Conservation (phyloP, 23 red algal genomes). For the Rhodosorus marinus region DNA sequence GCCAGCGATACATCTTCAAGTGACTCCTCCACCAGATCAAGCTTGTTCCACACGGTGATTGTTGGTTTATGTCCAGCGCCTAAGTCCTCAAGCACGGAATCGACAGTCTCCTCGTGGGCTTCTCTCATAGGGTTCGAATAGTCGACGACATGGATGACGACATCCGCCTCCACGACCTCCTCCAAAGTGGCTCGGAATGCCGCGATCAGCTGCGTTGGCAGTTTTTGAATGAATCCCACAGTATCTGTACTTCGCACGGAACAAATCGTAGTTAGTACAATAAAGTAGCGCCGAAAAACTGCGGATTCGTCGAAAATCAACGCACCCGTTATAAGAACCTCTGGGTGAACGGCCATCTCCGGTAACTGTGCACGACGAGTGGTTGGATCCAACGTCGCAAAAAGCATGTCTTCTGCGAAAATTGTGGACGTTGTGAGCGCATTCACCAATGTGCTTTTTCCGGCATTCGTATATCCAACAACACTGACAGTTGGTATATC, state of each 20-base stretch:
- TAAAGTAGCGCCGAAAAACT: too few relatives aligned
- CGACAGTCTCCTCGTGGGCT: slow-evolving; percentile 43
- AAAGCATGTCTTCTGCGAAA: slow-evolving; percentile 60
- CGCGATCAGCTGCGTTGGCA: slow-evolving; percentile 79
- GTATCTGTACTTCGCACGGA: slow-evolving; percentile 48
- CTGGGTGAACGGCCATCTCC: slow-evolving; percentile 38
- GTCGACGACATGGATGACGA: slow-evolving; percentile 87
- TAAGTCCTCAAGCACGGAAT: slow-evolving; percentile 48
- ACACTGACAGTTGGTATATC: slow-evolving; percentile 54
- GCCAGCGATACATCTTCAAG: not conserved
- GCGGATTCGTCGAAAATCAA: too few relatives aligned
- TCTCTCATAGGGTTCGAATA: slow-evolving; percentile 7
- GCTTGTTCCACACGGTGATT: slow-evolving; percentile 69
- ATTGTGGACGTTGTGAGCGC: slow-evolving; percentile 31
- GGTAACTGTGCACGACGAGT: slow-evolving; percentile 49
- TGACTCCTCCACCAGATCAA: slow-evolving; percentile 32
- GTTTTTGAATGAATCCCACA: slow-evolving; percentile 94
- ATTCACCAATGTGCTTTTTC: slow-evolving; percentile 63
- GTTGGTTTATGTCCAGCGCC: slow-evolving; percentile 40
- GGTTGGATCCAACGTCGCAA: slow-evolving; percentile 87
- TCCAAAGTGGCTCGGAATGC: slow-evolving; percentile 92
- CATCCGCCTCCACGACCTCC: slow-evolving; percentile 76
- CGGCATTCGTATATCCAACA: slow-evolving; percentile 68
- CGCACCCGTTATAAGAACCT: slow-evolving; percentile 33
- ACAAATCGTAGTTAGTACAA: too few relatives aligned